Evolutionary conservation across 1,284 basidiomycete genomes (phyloP).

Genomic region (Pseudozyma hubeiensis): DNA sequence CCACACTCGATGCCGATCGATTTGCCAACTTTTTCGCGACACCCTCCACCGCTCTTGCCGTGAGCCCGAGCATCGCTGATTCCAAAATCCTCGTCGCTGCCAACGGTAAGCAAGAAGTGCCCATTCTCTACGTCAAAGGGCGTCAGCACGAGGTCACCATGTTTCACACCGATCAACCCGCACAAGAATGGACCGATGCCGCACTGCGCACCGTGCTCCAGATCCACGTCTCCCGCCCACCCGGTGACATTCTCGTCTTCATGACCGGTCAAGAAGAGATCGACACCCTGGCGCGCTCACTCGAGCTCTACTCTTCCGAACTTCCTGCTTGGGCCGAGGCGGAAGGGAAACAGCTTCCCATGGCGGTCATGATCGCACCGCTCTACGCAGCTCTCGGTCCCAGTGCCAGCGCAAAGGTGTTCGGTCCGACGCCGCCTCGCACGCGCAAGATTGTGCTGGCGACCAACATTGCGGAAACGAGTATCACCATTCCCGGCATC

Average conservation of each 20-base stretch:
- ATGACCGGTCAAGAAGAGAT: constrained; percentile 98
- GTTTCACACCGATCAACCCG: constrained; percentile 76
- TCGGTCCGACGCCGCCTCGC: constrained; percentile 73
- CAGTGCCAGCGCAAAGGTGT: constrained; percentile 56
- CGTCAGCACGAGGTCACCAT: constrained; percentile 85
- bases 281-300: constrained; percentile 76
- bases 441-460: constrained; percentile 88
- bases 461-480: constrained; percentile 80
- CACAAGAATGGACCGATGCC: constrained; percentile 87
- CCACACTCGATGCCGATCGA: constrained; percentile 92
- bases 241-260: constrained; percentile 92
- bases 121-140: constrained; percentile 89
- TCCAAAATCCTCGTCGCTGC: neutral
- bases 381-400: constrained; percentile 67
- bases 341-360: constrained; percentile 33
- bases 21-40: constrained; percentile 87
- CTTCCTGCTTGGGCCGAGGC: constrained; percentile 55
- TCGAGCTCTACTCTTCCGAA: constrained; percentile 54
- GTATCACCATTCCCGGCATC: constrained; percentile 95
- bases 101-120: constrained; percentile 71
- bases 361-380: constrained; percentile 56
- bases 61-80: neutral
- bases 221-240: constrained; percentile 82
- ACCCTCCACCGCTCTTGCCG: constrained; percentile 30
- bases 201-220: constrained; percentile 90